These are phyloP conservation scores for Xylaria sp. DNA, from an alignment of 2,329 filamentous ascomycete species.

Conservation along the genomic window DNA sequence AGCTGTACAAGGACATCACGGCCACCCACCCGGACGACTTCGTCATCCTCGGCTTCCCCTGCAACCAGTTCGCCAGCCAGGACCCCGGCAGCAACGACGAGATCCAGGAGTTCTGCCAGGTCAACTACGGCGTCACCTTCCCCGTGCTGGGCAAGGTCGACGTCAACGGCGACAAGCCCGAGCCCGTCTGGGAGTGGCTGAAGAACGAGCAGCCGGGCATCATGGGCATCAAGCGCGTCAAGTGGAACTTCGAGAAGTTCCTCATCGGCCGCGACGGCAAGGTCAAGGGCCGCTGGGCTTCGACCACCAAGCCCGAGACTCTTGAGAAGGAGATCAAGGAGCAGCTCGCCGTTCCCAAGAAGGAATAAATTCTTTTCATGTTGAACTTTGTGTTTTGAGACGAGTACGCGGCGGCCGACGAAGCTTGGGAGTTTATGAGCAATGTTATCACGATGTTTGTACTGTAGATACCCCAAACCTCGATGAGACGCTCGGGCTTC, in stretches of 20 bases:
- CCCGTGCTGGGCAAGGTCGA: conserved; percentile 92
- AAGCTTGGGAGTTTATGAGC: conserved; percentile 32
- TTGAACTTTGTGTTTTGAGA: conserved; percentile 16
- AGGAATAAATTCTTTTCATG: conserved; percentile 49
- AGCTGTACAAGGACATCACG: conserved; percentile 83
- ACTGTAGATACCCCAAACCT: conserved; percentile 44
- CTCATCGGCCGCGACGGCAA: conserved; percentile 85
- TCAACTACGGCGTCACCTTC: conserved; percentile 95
- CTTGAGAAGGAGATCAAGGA: conserved; percentile 80
- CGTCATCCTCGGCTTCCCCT: conserved; percentile 92
- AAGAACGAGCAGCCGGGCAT: conserved; percentile 81
- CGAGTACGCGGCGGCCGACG: conserved; percentile 24
- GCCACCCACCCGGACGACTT: conserved; percentile 79
- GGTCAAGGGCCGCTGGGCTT: conserved; percentile 88
- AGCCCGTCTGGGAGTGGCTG: conserved; percentile 82
- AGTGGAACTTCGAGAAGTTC: conserved; percentile 99
- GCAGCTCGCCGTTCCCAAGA: conserved; percentile 69
- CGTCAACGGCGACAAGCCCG: conserved; percentile 87
- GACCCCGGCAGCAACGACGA: conserved; percentile 82
- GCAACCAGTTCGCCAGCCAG: conserved; percentile 95
- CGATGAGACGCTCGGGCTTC: not conserved
- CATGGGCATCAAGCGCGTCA: conserved; percentile 87
- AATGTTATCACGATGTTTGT: conserved; percentile 35
- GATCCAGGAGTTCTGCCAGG: conserved; percentile 85
- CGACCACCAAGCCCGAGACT: conserved; percentile 84